phyloP scores from a whole-genome alignment of 345 rosid genomes.

The Triadica sebifera region DNA sequence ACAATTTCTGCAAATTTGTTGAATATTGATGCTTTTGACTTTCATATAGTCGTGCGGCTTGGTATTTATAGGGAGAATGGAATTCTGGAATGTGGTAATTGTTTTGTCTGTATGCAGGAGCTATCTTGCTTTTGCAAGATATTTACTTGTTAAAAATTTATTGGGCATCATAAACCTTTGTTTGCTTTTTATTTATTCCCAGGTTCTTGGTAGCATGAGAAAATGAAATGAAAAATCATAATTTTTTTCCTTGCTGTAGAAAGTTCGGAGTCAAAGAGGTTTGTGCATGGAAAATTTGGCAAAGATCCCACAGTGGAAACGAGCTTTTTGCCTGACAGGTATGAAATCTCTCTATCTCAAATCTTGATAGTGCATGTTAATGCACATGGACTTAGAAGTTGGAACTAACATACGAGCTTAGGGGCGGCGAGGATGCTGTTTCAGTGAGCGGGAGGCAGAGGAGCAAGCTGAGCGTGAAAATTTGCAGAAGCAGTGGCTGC shows the following conservation, averaged over 20 bases:
- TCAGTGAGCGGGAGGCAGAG: constrained; percentile 99
- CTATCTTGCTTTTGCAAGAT: not conserved
- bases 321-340: constrained; percentile 98
- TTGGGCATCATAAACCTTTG: not conserved
- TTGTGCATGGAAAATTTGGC: constrained; percentile 64
- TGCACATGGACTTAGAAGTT: constrained; percentile 24
- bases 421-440: constrained; percentile 78
- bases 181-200: not conserved
- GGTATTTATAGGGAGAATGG: not conserved
- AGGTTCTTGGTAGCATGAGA: not conserved
- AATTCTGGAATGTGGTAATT: not conserved
- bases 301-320: constrained; percentile 98
- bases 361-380: constrained; percentile 1
- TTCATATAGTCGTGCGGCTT: not conserved
- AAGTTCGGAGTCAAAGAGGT: constrained; percentile 32
- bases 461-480: constrained; percentile 99
- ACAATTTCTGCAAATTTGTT: not conserved
- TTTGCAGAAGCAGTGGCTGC: constrained; percentile 82
- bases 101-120: not conserved
- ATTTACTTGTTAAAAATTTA: not conserved
- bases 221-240: not conserved
- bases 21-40: not conserved
- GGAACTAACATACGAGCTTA: constrained; percentile 54
- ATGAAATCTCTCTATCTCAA: constrained; percentile 19
- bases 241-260: not conserved